A percentile compares a stretch with the other conserved stretches of the same genome.
Evolutionary conservation across 495 filamentous ascomycete species (phyloP).

Genomic region (Penicillium macrosclerotiorum): DNA sequence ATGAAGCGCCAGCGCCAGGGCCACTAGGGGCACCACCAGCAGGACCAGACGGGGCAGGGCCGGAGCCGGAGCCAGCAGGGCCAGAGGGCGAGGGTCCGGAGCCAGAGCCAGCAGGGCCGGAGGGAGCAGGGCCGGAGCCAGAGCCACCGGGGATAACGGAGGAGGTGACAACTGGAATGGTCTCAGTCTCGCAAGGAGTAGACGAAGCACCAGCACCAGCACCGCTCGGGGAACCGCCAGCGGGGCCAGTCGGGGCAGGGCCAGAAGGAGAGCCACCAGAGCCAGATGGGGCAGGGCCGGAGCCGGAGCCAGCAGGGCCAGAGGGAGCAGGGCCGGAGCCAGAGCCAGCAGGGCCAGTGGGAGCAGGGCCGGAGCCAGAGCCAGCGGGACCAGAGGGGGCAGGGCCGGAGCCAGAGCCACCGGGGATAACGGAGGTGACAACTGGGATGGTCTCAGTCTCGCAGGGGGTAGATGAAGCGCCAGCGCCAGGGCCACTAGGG

Average conservation of each 20-base stretch:
- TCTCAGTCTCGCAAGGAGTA: conserved; percentile 22
- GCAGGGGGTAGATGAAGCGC: conserved; percentile 18
- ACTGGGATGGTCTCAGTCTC: conserved; percentile 18
- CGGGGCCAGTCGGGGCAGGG: too few relatives aligned
- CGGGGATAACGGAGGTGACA: conserved; percentile 10
- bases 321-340: conserved; percentile 9
- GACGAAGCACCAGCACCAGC: background rate
- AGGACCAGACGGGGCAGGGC: conserved; percentile 8
- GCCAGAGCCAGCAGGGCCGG: background rate
- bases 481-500: conserved; percentile 2
- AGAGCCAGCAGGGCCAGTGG: conserved; percentile 4
- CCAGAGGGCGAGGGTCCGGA: conserved; percentile 1
- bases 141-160: conserved; percentile 2
- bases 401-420: background rate
- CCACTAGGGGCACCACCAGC: too few relatives aligned
- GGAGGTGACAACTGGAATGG: conserved; percentile 10
- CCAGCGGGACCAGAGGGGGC: background rate
- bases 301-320: conserved; percentile 5
- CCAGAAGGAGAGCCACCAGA: conserved; percentile 3
- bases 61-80: conserved; percentile 7
- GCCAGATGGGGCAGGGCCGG: conserved; percentile 9
- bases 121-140: background rate
- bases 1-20: too few relatives aligned
- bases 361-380: conserved; percentile 5
- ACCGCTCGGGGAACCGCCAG: too few relatives aligned